A percentile compares a stretch with the other conserved stretches of the same genome.
Evolutionary conservation across 164 flowering plant genomes (phyloP).

Genomic region (Piper longum): DNA sequence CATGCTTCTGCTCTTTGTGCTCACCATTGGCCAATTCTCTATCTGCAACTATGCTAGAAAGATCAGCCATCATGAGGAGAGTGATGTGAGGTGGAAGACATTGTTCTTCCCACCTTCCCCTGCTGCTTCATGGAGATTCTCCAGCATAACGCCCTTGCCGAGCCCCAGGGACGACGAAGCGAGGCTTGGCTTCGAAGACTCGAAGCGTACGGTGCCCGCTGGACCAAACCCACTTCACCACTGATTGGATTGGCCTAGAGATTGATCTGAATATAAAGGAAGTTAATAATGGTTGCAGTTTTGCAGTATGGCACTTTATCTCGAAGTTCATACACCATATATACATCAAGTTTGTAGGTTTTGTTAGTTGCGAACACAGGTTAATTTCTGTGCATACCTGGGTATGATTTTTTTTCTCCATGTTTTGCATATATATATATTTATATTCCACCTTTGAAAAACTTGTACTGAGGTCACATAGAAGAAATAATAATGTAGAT

Average conservation of each 20-base stretch:
- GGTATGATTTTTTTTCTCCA: neutral
- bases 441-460: neutral
- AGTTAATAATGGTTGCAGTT: neutral
- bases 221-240: constrained; percentile 38
- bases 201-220: constrained; percentile 14
- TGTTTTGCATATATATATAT: neutral
- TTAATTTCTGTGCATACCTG: neutral
- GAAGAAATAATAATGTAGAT: neutral
- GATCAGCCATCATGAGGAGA: neutral
- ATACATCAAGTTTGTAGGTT: neutral
- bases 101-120: neutral
- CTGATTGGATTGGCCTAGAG: constrained; percentile 9
- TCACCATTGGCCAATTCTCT: constrained; percentile 10
- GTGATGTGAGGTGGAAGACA: constrained; percentile 2
- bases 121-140: constrained; percentile 2
- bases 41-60: constrained; percentile 7
- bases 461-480: neutral
- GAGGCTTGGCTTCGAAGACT: constrained; percentile 11
- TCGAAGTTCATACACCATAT: neutral
- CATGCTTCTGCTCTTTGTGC: constrained; percentile 12
- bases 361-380: neutral
- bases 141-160: constrained; percentile 4
- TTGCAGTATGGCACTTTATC: constrained; percentile 6
- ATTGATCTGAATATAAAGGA: neutral
- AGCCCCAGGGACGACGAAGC: constrained; percentile 1